A percentile compares a stretch with the other conserved stretches of the same genome.
Conservation (phyloP, 495 filamentous ascomycete genomes). For the Podospora sp. region DNA sequence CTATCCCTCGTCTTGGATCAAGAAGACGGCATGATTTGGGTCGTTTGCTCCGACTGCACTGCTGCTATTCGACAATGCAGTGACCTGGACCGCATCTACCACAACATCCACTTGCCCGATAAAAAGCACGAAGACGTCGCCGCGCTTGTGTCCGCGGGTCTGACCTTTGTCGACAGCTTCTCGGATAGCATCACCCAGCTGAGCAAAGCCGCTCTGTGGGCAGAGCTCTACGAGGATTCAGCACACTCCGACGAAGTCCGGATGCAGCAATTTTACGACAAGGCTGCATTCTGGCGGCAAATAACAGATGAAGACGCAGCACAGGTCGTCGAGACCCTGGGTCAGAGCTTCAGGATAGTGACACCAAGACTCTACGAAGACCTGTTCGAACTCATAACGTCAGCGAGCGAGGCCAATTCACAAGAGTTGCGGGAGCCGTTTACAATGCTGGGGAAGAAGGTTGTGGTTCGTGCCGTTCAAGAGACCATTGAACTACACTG, state of each 20-base stretch:
- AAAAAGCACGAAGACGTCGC: conserved; percentile 41
- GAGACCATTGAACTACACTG: conserved; percentile 72
- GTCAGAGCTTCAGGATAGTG: conserved; percentile 56
- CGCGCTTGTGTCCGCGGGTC: conserved; percentile 59
- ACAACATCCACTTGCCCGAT: conserved; percentile 52
- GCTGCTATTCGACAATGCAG: conserved; percentile 79
- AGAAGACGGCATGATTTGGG: conserved; percentile 73
- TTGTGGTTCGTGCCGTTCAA: conserved; percentile 73
- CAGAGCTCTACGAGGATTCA: conserved; percentile 71
- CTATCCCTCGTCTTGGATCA: conserved; percentile 75
- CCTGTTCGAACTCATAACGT: conserved; percentile 43
- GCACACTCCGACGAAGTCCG: conserved; percentile 66
- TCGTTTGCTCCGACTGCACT: conserved; percentile 76
- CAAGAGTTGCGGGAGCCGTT: conserved; percentile 46
- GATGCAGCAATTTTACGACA: conserved; percentile 71
- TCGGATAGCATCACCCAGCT: conserved; percentile 62
- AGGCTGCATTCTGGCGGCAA: conserved; percentile 69
- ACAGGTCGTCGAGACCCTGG: conserved; percentile 57
- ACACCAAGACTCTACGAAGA: conserved; percentile 58
- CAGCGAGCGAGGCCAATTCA: conserved; percentile 44
- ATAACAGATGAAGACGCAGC: conserved; percentile 70
- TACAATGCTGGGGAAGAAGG: conserved; percentile 71
- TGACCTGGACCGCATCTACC: conserved; percentile 67
- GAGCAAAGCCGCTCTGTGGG: conserved; percentile 60
- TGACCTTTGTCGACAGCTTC: conserved; percentile 62